Evolutionary conservation across 495 filamentous ascomycete genomes (phyloP).

Genomic region (Parathielavia hyrcaniae): DNA sequence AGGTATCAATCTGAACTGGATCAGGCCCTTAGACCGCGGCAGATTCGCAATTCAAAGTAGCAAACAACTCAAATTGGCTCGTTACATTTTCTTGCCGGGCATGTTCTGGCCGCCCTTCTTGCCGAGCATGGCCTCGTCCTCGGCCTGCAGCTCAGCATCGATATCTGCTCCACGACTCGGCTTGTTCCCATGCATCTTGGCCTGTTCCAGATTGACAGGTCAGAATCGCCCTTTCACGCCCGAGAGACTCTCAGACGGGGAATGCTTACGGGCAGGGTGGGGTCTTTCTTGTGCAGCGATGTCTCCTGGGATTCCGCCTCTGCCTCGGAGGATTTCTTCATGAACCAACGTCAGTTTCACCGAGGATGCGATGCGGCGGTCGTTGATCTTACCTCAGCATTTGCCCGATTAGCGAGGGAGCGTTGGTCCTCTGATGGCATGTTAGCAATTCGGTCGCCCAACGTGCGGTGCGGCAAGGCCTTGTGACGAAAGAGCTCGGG

Average conservation of each 20-base stretch:
- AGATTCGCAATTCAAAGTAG: not conserved
- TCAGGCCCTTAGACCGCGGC: no score
- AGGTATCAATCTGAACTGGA: not conserved
- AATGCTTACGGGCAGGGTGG: conserved; percentile 58
- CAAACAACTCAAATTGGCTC: not conserved
- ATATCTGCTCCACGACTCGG: conserved; percentile 66
- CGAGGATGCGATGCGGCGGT: no score
- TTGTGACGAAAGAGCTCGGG: not conserved
- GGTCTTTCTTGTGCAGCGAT: conserved; percentile 54
- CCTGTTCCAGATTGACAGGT: conserved; percentile 37
- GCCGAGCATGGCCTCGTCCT: conserved; percentile 60
- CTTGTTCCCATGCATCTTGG: conserved; percentile 62
- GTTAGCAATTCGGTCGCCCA: not conserved
- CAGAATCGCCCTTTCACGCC: not conserved
- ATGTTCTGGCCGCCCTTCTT: conserved; percentile 52
- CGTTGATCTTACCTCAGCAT: conserved; percentile 44
- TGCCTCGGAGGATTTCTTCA: conserved; percentile 14
- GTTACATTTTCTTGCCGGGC: conserved; percentile 20
- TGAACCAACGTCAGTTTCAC: not conserved
- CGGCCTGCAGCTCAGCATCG: conserved; percentile 60
- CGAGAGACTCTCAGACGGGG: not conserved
- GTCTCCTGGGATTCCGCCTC: conserved; percentile 47
- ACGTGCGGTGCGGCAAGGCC: no score
- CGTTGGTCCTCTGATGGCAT: conserved; percentile 62
- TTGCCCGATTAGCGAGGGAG: conserved; percentile 68